Percentiles rank a stretch among this genome's conserved stretches.
Evolutionary conservation across 768 basidiomycete species (phyloP).

Genomic region (Suillus bovinus): DNA sequence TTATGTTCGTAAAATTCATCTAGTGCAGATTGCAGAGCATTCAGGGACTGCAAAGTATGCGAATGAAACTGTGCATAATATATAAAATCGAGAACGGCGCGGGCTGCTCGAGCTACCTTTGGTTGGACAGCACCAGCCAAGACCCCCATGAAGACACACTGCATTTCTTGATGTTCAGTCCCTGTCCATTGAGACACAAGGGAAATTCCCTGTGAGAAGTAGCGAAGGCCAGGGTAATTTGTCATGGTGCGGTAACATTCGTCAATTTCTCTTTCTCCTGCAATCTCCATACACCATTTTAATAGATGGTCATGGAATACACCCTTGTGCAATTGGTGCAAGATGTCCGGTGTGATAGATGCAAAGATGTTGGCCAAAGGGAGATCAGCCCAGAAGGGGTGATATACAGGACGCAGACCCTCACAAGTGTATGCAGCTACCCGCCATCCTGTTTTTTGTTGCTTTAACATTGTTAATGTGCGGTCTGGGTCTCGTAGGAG

Average conservation of each 20-base stretch:
- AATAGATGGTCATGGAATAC: conserved; percentile 43
- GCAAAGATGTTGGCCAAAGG: conserved; percentile 26
- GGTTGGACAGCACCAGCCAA: conserved; percentile 23
- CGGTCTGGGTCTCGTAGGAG: background rate
- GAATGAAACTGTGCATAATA: conserved; percentile 30
- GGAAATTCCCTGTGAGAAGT: background rate
- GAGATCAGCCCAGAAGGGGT: conserved; percentile 27
- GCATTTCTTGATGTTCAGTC: conserved; percentile 23
- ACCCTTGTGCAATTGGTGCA: conserved; percentile 39
- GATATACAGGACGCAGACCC: conserved; percentile 29
- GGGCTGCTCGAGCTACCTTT: conserved; percentile 19
- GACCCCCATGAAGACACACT: conserved; percentile 33
- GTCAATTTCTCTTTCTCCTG: conserved; percentile 13
- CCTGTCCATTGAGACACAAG: conserved; percentile 8
- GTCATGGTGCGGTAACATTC: conserved; percentile 12
- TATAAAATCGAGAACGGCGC: conserved; percentile 35
- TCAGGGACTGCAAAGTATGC: conserved; percentile 30
- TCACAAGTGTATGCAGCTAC: conserved; percentile 42
- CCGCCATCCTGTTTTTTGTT: conserved; percentile 30
- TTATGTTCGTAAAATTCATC: conserved; percentile 24
- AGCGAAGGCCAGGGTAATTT: conserved; percentile 2
- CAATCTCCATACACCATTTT: conserved; percentile 30
- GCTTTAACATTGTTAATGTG: background rate
- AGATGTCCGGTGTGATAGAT: conserved; percentile 33
- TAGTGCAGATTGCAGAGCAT: conserved; percentile 22